Evolutionary conservation across 2,329 filamentous ascomycete species (phyloP), one percentile per base, ranked within the genome.

Genomic region (Colletotrichum tanaceti): DNA sequence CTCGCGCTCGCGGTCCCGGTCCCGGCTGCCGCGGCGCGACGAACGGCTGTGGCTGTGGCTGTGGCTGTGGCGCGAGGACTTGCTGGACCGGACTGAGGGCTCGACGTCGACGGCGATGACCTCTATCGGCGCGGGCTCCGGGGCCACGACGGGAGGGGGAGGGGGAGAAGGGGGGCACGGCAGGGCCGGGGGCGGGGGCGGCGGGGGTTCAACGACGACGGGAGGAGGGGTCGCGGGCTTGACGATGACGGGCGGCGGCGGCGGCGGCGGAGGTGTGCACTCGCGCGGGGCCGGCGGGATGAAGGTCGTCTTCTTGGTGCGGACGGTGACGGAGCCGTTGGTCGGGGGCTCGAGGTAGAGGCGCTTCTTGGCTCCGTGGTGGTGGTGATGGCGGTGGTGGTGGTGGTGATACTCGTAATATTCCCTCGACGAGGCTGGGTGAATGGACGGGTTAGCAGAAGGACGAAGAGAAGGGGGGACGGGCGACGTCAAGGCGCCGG

Each of bases 281-380:
- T 76, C 66, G 0, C 77, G 75, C 16, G 80, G 79, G 28, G 49
- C 28, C 5, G 49, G 28, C 43, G 80, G 80, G 52, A 82, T 75
- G 71, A 80, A 74, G 50, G 77, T 79, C 7, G 81, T 83, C 73
- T 81, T 72, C 68, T 76, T 77, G 49, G 74, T 76, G 49, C 77
- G 77, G 61, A 79, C 74, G 53, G 76, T 74, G 70, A 77, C 73
- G 63, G 79, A 75, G 72, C 82, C 81, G 50, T 78, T 77, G 58
- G 77, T 78, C 9, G 81, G 80, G 49, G 79, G 79, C 47, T 78
- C 74, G 47, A 83, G 78, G 68, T 83, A 83, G 73, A 83, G 75
- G 66, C 79, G 79, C 75, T 81, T 83, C 75, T 82, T 83, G 70
- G 68, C 49, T 68, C 72, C 63, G 58, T 72, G 70, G 68, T 77